Conservation (phyloP, 352 stramenopile genomes). For the Phytopythium ostracodes region DNA sequence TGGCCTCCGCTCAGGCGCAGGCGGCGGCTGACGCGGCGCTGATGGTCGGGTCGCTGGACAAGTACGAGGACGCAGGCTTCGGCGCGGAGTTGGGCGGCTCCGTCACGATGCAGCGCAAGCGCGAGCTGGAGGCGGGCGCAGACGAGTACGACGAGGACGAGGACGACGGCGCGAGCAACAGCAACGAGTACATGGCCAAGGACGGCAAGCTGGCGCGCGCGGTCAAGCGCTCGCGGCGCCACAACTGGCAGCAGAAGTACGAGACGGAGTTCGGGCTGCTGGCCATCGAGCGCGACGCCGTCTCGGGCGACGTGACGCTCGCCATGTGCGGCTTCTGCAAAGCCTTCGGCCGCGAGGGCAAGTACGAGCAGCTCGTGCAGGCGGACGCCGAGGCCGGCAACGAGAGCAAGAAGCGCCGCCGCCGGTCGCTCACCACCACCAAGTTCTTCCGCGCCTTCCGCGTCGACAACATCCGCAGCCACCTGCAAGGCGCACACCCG, state of each 20-base stretch:
- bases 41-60: constrained; percentile 31
- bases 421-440: constrained; percentile 75
- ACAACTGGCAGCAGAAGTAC: constrained; percentile 83
- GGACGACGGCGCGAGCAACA: constrained; percentile 19
- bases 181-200: constrained; percentile 17
- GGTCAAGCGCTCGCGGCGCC: constrained; percentile 50
- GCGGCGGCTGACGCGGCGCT: constrained; percentile 2
- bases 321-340: constrained; percentile 86
- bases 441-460: constrained; percentile 87
- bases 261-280: constrained; percentile 77
- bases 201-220: constrained; percentile 24
- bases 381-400: constrained; percentile 42
- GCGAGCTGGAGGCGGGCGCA: constrained; percentile 24
- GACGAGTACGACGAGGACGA: constrained; percentile 44
- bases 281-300: constrained; percentile 60
- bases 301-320: constrained; percentile 65
- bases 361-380: constrained; percentile 67
- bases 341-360: constrained; percentile 70
- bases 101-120: constrained; percentile 30
- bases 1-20: background rate
- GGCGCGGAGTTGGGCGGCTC: constrained; percentile 28
- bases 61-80: constrained; percentile 32
- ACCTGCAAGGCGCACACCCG: constrained; percentile 71
- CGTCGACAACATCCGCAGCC: constrained; percentile 85
- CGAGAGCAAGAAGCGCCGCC: constrained; percentile 70